A percentile compares a stretch with the other conserved stretches of the same genome.
These are phyloP conservation scores for Saccharum spontaneum DNA, from an alignment of 176 grass and related monocot genomes.

Conservation along the genomic window DNA sequence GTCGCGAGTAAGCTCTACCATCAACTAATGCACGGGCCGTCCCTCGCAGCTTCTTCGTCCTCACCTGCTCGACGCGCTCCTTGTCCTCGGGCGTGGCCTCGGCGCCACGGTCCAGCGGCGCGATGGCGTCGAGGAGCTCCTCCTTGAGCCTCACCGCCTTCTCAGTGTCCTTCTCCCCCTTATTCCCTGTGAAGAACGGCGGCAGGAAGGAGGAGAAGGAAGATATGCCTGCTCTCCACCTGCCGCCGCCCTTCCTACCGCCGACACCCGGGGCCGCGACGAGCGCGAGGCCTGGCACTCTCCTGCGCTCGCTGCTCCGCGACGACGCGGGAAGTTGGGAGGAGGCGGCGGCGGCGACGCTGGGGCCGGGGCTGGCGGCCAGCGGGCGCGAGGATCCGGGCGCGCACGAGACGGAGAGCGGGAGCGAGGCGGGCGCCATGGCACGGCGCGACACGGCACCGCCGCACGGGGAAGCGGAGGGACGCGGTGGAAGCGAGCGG, in stretches of 20 bases:
- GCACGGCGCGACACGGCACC: not conserved
- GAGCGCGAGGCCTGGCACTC: not conserved
- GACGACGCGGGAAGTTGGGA: not conserved
- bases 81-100: conserved; percentile 64
- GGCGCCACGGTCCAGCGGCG: conserved; percentile 72
- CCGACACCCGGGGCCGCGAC: not conserved
- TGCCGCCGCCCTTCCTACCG: not conserved
- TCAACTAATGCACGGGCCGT: not conserved
- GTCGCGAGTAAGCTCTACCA: not conserved
- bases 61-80: conserved; percentile 65
- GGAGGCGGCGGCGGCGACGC: not conserved
- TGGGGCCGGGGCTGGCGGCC: not conserved
- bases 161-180: conserved; percentile 47
- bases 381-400: conserved; percentile 20
- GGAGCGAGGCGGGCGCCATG: conserved; percentile 29
- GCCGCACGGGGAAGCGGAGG: not conserved
- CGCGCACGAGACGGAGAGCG: conserved; percentile 14
- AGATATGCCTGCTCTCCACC: conserved; percentile 66
- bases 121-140: conserved; percentile 72
- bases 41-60: not conserved
- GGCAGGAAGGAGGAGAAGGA: conserved; percentile 76
- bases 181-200: conserved; percentile 42
- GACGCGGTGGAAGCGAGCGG: not conserved
- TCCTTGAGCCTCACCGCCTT: conserved; percentile 63
- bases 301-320: not conserved